Evolutionary conservation across 2,329 filamentous ascomycete species (phyloP), one percentile per base, ranked within the genome.

Genomic region (Fusarium pininemorale): DNA sequence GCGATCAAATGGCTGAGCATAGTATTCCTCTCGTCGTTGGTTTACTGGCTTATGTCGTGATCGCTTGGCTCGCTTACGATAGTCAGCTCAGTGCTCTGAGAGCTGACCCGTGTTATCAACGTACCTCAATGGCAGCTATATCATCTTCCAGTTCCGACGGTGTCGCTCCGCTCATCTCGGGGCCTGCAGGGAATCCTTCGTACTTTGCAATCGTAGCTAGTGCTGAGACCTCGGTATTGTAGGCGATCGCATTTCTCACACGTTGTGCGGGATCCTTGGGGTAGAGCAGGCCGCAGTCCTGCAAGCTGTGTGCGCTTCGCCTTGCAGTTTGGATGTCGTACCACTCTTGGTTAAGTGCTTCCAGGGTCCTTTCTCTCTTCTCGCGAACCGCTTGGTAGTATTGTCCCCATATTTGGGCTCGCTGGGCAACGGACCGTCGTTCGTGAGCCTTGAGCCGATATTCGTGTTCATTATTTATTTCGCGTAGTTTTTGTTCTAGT

Each of bases 181-280:
- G 96, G n/a, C 95, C 96, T 38, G 96, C 95, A 41, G 96, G 96
- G 83, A 99, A 99, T 30, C 96, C 96, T 79, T 97, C 92, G 81
- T 98, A 95, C 83, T 98, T 98, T 41, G 96, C 95, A 58, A 98
- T 88, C 42, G 96, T 96, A 11, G 95, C 92, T 65, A 99, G 85
- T 35, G 98, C 90, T 0, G 95, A 97, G 9, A 99, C 95, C 81
- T 99, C 96, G 74, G 93, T 93, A 81, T 98, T 98, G 85, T 98
- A 98, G 53, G 95, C 93, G 56, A 95, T 89, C 76, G 97, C 95
- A 72, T 98, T 93, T 70, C 90, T 88, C 69, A 97, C 89, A 78
- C 96, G 94, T 78, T 95, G 92, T 35, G 91, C 89, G 70, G 91
- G 90, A 72, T 92, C 91, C 57, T 92, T 90, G 13, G 94, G 93